Evolutionary conservation across 2,329 filamentous ascomycete genomes (phyloP).

Genomic region (Thermothelomyces thermophilus): DNA sequence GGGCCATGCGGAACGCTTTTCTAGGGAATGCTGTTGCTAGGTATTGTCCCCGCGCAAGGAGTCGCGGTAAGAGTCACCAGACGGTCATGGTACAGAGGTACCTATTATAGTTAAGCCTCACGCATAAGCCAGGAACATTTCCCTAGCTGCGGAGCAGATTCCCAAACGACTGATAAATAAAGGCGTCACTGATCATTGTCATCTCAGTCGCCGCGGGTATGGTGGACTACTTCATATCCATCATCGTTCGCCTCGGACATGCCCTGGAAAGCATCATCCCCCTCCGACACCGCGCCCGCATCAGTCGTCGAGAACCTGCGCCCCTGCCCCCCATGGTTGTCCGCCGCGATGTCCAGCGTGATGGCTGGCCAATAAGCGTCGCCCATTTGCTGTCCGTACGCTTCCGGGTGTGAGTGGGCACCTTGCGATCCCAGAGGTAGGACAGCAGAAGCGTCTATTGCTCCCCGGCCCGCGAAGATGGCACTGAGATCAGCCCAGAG

Average conservation of each 20-base stretch:
- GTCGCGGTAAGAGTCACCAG: too few relatives aligned
- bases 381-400: not conserved
- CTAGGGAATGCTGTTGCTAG: too few relatives aligned
- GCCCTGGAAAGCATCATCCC: not conserved
- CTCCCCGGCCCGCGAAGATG: not conserved
- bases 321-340: not conserved
- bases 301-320: not conserved
- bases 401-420: not conserved
- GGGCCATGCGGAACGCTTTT: too few relatives aligned
- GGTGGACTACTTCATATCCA: not conserved
- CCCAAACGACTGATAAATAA: too few relatives aligned
- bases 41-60: too few relatives aligned
- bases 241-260: not conserved
- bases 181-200: not conserved
- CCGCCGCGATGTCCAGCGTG: not conserved
- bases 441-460: not conserved
- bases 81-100: too few relatives aligned
- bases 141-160: too few relatives aligned
- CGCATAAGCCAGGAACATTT: too few relatives aligned
- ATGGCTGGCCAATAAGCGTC: not conserved
- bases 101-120: too few relatives aligned
- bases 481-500: not conserved
- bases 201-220: too few relatives aligned
- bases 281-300: not conserved
- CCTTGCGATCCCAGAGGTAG: not conserved